Evolutionary conservation across 2,329 filamentous ascomycete species (phyloP).

Genomic region (Fusarium coffeatum): DNA sequence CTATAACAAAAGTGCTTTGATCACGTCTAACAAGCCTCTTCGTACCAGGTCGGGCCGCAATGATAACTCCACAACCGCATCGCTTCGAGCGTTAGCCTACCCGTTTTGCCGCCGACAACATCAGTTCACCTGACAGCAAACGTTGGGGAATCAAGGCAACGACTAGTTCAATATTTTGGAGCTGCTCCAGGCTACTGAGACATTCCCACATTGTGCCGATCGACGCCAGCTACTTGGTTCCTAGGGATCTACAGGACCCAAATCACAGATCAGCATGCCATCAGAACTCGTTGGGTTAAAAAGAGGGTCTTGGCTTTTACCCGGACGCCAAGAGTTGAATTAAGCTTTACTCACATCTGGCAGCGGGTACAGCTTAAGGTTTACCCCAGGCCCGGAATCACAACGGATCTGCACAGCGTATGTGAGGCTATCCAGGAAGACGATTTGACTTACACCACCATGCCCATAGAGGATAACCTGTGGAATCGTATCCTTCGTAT

Average conservation of each 20-base stretch:
- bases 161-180: background rate
- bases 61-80: slow-evolving; percentile 15
- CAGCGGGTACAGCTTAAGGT: background rate
- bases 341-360: background rate
- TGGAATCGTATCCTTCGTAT: background rate
- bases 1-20: no score
- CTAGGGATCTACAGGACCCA: background rate
- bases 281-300: background rate
- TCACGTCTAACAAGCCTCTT: background rate
- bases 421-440: background rate
- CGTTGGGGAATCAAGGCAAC: slow-evolving; percentile 15
- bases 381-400: slow-evolving; percentile 5
- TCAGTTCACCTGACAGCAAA: background rate
- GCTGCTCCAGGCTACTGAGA: background rate
- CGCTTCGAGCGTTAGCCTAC: background rate
- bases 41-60: background rate
- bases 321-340: background rate
- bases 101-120: slow-evolving; percentile 22
- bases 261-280: slow-evolving; percentile 9
- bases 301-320: background rate
- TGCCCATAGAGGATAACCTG: background rate
- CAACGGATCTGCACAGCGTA: background rate
- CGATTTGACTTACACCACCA: background rate
- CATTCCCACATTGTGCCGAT: slow-evolving; percentile 19
- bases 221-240: background rate